phyloP scores from a whole-genome alignment of 441 rosid genomes.

The Euphorbia corollata region DNA sequence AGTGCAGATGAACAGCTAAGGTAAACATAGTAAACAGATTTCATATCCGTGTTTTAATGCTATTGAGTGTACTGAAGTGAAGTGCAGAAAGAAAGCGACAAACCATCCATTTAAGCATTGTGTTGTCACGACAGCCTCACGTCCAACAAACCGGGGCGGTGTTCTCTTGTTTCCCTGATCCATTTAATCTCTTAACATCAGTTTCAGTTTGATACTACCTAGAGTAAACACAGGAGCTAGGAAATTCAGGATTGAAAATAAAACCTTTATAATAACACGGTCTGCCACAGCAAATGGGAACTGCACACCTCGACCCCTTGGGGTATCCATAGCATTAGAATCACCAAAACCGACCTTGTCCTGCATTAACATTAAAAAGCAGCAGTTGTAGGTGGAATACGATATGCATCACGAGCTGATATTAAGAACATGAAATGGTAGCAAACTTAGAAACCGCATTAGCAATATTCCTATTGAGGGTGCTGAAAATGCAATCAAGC shows the following conservation, averaged over 20 bases:
- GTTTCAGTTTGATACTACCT: slow-evolving; percentile 14
- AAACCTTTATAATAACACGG: slow-evolving; percentile 88
- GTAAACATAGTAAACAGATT: slow-evolving; percentile 3
- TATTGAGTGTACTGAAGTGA: neutral
- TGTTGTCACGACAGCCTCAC: slow-evolving; percentile 92
- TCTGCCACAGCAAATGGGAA: slow-evolving; percentile 88
- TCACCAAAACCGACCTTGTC: slow-evolving; percentile 60
- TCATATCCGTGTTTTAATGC: neutral
- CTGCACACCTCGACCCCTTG: slow-evolving; percentile 71
- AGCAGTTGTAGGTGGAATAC: neutral
- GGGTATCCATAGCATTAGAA: slow-evolving; percentile 35
- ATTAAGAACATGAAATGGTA: neutral
- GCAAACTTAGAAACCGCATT: neutral
- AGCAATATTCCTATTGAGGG: slow-evolving; percentile 6
- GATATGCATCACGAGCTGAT: neutral
- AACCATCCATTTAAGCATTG: slow-evolving; percentile 99
- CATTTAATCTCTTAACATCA: slow-evolving; percentile 26
- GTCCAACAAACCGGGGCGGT: slow-evolving; percentile 91
- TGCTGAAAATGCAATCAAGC: neutral
- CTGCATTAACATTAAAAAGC: slow-evolving; percentile 27
- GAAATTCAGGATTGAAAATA: neutral
- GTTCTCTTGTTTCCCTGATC: slow-evolving; percentile 95
- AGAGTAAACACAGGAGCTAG: neutral
- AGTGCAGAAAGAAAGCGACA: slow-evolving; percentile 18
- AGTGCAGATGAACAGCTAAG: neutral